Evolutionary conservation across 371 early-diverging fungal genomes (phyloP).

Genomic region (Funneliformis caledonium): DNA sequence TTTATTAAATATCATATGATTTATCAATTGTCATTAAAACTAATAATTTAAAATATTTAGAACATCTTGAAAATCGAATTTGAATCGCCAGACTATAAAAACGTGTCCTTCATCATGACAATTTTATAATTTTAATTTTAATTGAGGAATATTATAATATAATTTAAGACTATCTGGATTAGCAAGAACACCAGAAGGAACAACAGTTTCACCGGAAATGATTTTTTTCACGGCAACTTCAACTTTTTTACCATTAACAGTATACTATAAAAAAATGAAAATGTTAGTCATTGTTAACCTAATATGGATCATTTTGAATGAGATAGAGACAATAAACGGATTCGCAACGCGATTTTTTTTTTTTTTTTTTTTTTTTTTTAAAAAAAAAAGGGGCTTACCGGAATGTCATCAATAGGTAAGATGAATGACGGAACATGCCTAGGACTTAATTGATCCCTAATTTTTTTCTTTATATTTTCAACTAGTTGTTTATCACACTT

Average conservation of each 20-base stretch:
- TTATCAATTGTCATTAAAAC: too few relatives aligned
- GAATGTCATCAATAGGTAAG: slow-evolving; percentile 82
- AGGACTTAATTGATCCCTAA: slow-evolving; percentile 86
- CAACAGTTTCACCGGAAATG: slow-evolving; percentile 73
- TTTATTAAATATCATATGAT: too few relatives aligned
- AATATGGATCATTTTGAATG: background rate
- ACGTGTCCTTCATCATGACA: too few relatives aligned
- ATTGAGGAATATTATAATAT: slow-evolving; percentile 72
- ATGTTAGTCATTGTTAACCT: background rate
- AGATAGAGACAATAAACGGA: background rate
- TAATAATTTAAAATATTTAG: too few relatives aligned
- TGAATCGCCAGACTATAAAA: too few relatives aligned
- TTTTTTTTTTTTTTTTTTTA: too few relatives aligned
- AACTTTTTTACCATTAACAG: slow-evolving; percentile 96
- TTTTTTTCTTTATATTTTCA: slow-evolving; percentile 67
- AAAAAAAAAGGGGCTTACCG: slow-evolving; percentile 59
- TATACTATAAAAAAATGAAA: slow-evolving; percentile 62
- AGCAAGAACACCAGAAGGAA: slow-evolving; percentile 76
- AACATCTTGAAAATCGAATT: too few relatives aligned
- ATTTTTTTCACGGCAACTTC: slow-evolving; percentile 96
- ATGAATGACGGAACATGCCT: slow-evolving; percentile 94
- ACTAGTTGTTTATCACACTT: slow-evolving; percentile 55
- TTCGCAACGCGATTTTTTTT: too few relatives aligned
- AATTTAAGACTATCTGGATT: slow-evolving; percentile 87
- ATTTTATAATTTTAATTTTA: slow-evolving; percentile 40